Base-by-base conservation (phyloP, 768 basidiomycete species). In the Mycena epipterygia region DNA sequence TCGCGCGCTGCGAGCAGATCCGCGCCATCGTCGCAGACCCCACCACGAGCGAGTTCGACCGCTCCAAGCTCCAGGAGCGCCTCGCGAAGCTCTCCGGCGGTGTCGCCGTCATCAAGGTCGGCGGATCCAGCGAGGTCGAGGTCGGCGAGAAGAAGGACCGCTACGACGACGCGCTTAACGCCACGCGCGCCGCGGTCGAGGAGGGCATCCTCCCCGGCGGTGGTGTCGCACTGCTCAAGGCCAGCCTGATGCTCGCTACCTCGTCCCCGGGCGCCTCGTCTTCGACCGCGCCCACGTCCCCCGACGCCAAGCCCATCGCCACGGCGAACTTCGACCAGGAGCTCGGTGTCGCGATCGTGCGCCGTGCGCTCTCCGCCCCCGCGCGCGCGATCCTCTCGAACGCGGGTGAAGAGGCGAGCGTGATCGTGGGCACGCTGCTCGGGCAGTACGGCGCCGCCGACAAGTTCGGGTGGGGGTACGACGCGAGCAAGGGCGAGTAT, bases 101-200 rank as follows among this genome's bases (percentile, higher is more conserved):
- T 82, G 97, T 99, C 53, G 97, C 97, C 19, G 97, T 99, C 83
- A 98, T 98, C 89, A 96, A 95, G 84, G 97, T 98, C 71, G 97
- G 97, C 64, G 97, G 97, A 21, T 85, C 92, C 27, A 90, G 89
- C 60, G 97, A 99, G 82, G 97, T 98, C 59, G 97, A 98, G 84
- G 97, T 99, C 69, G 89, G 97, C 9, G 97, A 99, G 89, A 99
- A 98, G 95, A 98, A 99, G 90, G 97, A 99, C 80, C 89, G 97
- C 41, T 98, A 98, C 78, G 97, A 98, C 75, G 96, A 97, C 78
- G 97, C 97, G 1, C 88, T 98, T 53, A 98, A 98, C 81, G 96
- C 97, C n/a, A 99, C 97, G 5, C 93, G 97, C 44, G 97, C 97
- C 29, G 96, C 97, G 51, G 97, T 99, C 33, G 97, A 98, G 84